Base-by-base conservation (phyloP, 2,329 filamentous ascomycete species). In the Huntiella abstrusa region DNA sequence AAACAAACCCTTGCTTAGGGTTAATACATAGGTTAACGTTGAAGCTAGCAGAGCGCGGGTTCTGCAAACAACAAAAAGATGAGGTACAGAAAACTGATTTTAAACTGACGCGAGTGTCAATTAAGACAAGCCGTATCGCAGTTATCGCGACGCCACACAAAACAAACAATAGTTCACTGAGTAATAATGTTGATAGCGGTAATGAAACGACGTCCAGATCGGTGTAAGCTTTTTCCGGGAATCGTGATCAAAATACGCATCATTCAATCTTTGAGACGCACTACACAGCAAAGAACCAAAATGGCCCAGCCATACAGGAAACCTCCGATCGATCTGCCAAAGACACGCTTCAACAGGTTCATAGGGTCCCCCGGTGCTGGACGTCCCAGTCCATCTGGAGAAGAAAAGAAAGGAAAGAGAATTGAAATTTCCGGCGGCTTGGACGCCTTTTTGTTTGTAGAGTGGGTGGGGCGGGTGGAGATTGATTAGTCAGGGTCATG, bases 181-280 rank as follows among this genome's bases (percentile, higher is more conserved):
- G 10, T 28, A 28, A 28, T 28, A 54, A 58, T 71, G 68, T 71
- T 69, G 68, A 71, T 71, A 68, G 68, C 67, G 55, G 63, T 63
- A 68, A 69, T 71, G 68, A 71, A 71, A 71, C 68, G 64, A 60
- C 62, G 64, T 60, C 59, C 64, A 65, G 67, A 71, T 62, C 59
- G 64, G 59, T 55, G 33, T 32, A 46, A 52, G 44, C 42, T 52
- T 49, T 58, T 54, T 61, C 61, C 63, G 63, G 63, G 55, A 62
- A 65, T 60, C 65, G 68, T 66, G 68, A 71, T 71, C 71, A 71
- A 71, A 70, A 40, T 50, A 48, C 49, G 45, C 45, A 50, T 50
- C 62, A 38, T 43, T 44, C 43, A 44, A 36, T 50, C 48, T 50
- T 41, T 45, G 48, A 41, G 41, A 38, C 48, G 32, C 33, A 33